phyloP scores from a whole-genome alignment of 1,284 basidiomycete genomes.

The Anthracocystis walkeri region DNA sequence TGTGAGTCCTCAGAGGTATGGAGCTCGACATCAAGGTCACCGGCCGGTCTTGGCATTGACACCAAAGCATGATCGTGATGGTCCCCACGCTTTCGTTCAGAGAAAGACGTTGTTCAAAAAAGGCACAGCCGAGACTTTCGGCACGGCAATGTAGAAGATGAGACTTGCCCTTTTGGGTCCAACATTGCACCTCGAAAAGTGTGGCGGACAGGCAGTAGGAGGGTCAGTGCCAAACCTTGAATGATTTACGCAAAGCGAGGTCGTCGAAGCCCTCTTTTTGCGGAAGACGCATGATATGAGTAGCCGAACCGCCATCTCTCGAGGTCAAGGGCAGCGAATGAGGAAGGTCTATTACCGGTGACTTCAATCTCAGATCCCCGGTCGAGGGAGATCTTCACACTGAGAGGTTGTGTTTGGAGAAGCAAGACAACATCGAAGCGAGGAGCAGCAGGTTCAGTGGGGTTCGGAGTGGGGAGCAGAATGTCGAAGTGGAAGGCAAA shows the following conservation, averaged over 20 bases:
- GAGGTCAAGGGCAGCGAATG: too few relatives aligned
- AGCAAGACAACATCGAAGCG: background rate
- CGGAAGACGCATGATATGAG: background rate
- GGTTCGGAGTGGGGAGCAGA: background rate
- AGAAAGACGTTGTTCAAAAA: background rate
- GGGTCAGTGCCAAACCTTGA: background rate
- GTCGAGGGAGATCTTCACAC: background rate
- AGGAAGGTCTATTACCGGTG: conserved; percentile 4
- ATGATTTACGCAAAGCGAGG: too few relatives aligned
- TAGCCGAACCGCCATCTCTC: too few relatives aligned
- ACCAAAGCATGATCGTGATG: background rate
- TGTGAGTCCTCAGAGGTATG: conserved; percentile 3
- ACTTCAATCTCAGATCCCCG: conserved; percentile 3
- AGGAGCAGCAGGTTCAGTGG: conserved; percentile 5
- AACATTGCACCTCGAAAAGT: background rate
- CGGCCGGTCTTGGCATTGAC: conserved; percentile 32
- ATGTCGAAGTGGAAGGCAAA: conserved; percentile 4
- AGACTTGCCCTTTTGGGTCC: conserved; percentile 1
- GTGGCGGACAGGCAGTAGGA: background rate
- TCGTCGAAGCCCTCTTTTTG: background rate
- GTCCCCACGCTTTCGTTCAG: background rate
- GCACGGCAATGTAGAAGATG: conserved; percentile 16
- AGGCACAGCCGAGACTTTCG: conserved; percentile 10
- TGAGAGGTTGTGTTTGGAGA: background rate
- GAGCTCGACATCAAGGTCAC: conserved; percentile 15